Evolutionary conservation across 2,329 filamentous ascomycete genomes (phyloP).

Genomic region (Talaromyces sp.): DNA sequence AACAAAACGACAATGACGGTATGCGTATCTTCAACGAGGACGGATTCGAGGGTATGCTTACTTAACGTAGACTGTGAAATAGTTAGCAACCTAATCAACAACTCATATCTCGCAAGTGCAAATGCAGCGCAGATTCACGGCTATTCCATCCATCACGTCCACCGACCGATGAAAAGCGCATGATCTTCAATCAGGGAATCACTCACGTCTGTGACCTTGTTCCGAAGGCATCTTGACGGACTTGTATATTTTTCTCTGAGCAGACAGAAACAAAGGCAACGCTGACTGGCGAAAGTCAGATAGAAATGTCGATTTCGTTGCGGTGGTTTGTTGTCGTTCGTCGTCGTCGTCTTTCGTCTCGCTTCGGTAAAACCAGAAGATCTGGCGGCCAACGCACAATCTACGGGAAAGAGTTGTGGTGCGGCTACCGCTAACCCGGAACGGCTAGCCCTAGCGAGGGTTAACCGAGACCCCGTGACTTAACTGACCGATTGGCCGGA

Average conservation of each 20-base stretch:
- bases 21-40: neutral
- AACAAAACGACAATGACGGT: neutral
- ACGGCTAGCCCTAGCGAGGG: slow-evolving; percentile 35
- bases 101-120: neutral
- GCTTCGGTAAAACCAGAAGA: slow-evolving; percentile 24
- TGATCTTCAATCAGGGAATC: slow-evolving; percentile 17
- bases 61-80: slow-evolving; percentile 76
- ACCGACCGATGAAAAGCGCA: neutral
- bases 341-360: slow-evolving; percentile 18
- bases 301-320: slow-evolving; percentile 24
- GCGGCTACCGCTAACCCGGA: slow-evolving; percentile 31
- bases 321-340: slow-evolving; percentile 40
- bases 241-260: slow-evolving; percentile 33
- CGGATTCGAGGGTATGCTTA: slow-evolving; percentile 51
- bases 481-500: neutral
- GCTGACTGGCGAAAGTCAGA: slow-evolving; percentile 37
- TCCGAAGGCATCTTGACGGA: slow-evolving; percentile 78
- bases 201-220: slow-evolving; percentile 85
- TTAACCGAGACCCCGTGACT: slow-evolving; percentile 33
- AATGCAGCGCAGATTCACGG: neutral
- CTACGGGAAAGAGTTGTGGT: slow-evolving; percentile 32
- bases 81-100: slow-evolving; percentile 27
- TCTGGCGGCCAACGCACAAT: slow-evolving; percentile 28
- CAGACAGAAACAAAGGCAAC: slow-evolving; percentile 38
- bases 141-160: neutral